phyloP scores from a whole-genome alignment of 345 rosid genomes.

The Rhizophora apiculata region DNA sequence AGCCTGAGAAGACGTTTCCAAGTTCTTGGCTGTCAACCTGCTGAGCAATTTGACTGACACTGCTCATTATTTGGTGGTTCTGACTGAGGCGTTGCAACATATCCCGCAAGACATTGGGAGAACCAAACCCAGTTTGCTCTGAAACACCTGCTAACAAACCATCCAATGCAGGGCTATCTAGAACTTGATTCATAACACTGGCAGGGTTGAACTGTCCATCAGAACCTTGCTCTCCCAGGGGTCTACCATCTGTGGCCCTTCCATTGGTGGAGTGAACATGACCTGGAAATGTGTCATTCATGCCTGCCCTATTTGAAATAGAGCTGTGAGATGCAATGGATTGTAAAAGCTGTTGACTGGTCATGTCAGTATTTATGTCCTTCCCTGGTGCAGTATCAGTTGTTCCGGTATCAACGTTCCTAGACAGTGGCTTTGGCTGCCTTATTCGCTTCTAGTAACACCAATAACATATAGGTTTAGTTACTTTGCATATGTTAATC shows the following conservation, averaged over 20 bases:
- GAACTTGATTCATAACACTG: conserved; percentile 62
- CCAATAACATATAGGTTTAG: conserved; percentile 6
- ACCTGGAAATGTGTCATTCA: conserved; percentile 19
- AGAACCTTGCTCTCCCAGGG: conserved; percentile 35
- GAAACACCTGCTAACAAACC: conserved; percentile 69
- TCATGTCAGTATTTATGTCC: conserved; percentile 30
- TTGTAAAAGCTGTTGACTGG: conserved; percentile 61
- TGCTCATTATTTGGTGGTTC: conserved; percentile 79
- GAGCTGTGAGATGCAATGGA: conserved; percentile 56
- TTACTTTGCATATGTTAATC: background rate
- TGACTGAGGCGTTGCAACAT: conserved; percentile 83
- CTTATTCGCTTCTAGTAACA: conserved; percentile 44
- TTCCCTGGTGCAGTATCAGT: conserved; percentile 37
- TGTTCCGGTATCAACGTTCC: conserved; percentile 36
- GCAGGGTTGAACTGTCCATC: conserved; percentile 48
- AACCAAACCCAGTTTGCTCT: conserved; percentile 70
- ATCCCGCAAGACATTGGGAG: conserved; percentile 72
- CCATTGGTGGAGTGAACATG: conserved; percentile 16
- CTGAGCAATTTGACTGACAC: conserved; percentile 83
- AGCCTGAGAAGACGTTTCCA: conserved; percentile 68
- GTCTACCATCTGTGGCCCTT: conserved; percentile 22
- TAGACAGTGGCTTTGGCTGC: conserved; percentile 38
- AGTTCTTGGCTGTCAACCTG: conserved; percentile 74
- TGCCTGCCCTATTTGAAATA: conserved; percentile 20
- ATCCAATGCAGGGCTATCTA: conserved; percentile 63